Evolutionary conservation across 345 rosid species (phyloP).

Genomic region (Gossypium thurberi): DNA sequence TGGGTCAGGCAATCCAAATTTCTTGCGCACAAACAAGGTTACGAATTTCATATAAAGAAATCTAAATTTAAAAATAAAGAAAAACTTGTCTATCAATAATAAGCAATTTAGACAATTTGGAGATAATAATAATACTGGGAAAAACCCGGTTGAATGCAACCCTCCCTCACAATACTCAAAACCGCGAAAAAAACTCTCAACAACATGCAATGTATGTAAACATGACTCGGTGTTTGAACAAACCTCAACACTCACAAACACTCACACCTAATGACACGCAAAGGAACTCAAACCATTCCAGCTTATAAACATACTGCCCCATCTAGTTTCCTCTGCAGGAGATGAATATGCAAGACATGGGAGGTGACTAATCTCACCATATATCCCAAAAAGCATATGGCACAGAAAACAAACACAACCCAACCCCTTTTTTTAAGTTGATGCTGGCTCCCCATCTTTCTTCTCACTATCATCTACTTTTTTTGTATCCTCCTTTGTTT

Average conservation of each 20-base stretch:
- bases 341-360: slow-evolving; percentile 11
- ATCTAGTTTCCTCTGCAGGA: slow-evolving; percentile 2
- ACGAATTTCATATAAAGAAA: slow-evolving; percentile 7
- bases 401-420: slow-evolving; percentile 4
- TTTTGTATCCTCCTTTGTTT: slow-evolving; percentile 26
- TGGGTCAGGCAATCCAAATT: not conserved
- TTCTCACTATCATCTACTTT: slow-evolving; percentile 31
- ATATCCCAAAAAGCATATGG: slow-evolving; percentile 10
- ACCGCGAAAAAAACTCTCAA: slow-evolving; percentile 26
- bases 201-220: slow-evolving; percentile 16
- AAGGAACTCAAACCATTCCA: slow-evolving; percentile 23
- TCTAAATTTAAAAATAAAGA: not conserved
- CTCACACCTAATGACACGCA: slow-evolving; percentile 21
- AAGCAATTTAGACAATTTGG: not conserved
- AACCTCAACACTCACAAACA: slow-evolving; percentile 16
- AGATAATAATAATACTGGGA: not conserved
- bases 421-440: slow-evolving; percentile 28
- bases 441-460: slow-evolving; percentile 38
- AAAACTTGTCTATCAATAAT: not conserved
- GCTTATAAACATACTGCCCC: slow-evolving; percentile 12
- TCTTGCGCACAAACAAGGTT: not conserved
- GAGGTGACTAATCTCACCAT: slow-evolving; percentile 10
- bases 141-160: not conserved
- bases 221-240: slow-evolving; percentile 24
- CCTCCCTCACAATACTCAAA: slow-evolving; percentile 11